Conservation (phyloP, 2,329 filamentous ascomycete species). For the Penicillium expansum region DNA sequence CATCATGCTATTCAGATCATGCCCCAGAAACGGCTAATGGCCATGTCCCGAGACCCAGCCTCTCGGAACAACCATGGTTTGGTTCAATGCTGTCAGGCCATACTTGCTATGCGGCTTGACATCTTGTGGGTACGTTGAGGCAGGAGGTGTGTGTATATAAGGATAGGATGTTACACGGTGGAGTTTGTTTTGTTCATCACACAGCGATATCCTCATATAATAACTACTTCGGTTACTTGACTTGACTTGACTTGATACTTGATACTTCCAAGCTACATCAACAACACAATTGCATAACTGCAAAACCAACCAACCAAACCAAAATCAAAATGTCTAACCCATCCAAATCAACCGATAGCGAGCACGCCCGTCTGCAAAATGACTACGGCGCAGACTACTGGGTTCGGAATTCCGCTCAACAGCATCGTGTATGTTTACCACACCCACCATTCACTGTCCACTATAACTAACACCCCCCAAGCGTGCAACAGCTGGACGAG, state of each 20-base stretch:
- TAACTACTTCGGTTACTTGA: background rate
- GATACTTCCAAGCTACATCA: background rate
- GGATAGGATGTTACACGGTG: background rate
- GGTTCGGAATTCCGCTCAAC: slow-evolving; percentile 25
- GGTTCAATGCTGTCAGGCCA: slow-evolving; percentile 11
- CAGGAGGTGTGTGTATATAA: slow-evolving; percentile 3
- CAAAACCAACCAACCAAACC: background rate
- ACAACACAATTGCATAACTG: background rate
- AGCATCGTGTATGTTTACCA: slow-evolving; percentile 24
- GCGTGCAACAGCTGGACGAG: slow-evolving; percentile 35
- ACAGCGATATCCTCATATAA: background rate
- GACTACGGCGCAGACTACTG: slow-evolving; percentile 39
- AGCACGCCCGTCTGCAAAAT: slow-evolving; percentile 29
- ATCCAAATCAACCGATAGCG: background rate
- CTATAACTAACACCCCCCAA: slow-evolving; percentile 11
- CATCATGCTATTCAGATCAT: slow-evolving; percentile 6
- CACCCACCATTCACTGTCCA: background rate
- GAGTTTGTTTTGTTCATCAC: background rate
- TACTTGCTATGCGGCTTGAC: background rate
- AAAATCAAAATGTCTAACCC: slow-evolving; percentile 12
- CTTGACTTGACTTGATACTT: background rate
- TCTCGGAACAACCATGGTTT: background rate
- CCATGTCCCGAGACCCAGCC: background rate
- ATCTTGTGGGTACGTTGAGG: background rate
- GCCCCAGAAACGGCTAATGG: background rate